A percentile compares a stretch with the other conserved stretches of the same genome.
These are phyloP conservation scores for Fomes fomentarius DNA, from an alignment of 1,284 basidiomycete genomes.

Conservation along the genomic window DNA sequence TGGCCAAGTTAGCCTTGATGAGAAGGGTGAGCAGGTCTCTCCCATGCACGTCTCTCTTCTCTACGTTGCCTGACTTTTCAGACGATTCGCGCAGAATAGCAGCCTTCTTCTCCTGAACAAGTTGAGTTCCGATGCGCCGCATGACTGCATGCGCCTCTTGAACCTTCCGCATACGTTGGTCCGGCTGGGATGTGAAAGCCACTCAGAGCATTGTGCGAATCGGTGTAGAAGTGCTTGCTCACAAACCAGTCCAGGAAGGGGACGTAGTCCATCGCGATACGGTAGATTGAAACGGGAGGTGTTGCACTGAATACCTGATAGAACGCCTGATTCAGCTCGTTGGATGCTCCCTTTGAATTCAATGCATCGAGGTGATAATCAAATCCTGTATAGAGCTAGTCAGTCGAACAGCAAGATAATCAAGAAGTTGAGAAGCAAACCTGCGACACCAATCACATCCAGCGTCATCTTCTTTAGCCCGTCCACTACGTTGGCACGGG, in stretches of 20 bases:
- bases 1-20: slow-evolving; percentile 52
- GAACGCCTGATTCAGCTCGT: slow-evolving; percentile 46
- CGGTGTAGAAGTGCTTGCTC: too few species aligned
- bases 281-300: not conserved
- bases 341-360: slow-evolving; percentile 28
- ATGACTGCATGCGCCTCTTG: slow-evolving; percentile 26
- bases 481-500: too few species aligned
- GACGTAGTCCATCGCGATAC: slow-evolving; percentile 10
- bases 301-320: slow-evolving; percentile 22
- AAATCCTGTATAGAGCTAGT: slow-evolving; percentile 50
- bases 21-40: slow-evolving; percentile 33
- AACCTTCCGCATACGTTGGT: not conserved
- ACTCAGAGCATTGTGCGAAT: too few species aligned
- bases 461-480: too few species aligned
- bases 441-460: too few species aligned
- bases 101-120: slow-evolving; percentile 45
- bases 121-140: slow-evolving; percentile 38
- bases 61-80: slow-evolving; percentile 40
- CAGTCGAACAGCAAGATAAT: too few species aligned
- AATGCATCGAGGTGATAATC: slow-evolving; percentile 51
- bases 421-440: too few species aligned
- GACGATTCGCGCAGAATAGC: slow-evolving; percentile 22
- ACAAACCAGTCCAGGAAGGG: slow-evolving; percentile 20
- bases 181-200: too few species aligned
- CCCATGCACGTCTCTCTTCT: slow-evolving; percentile 28